A percentile compares a stretch with the other conserved stretches of the same genome.
Evolutionary conservation across 192 early-diverging fungal species (phyloP).

Genomic region (Podila minutissima): DNA sequence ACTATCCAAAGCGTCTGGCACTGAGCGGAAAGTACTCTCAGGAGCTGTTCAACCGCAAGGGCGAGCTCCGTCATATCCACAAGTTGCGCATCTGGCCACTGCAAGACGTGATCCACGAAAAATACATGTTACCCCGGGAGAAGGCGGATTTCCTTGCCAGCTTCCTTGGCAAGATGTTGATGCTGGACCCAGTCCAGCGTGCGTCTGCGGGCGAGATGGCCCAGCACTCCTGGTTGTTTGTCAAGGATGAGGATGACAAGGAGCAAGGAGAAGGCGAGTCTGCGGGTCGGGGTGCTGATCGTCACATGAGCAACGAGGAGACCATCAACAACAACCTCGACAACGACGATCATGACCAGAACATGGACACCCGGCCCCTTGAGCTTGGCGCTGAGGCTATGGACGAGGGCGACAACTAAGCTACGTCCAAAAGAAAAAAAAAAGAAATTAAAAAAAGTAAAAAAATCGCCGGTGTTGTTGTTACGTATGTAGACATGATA

Average conservation of each 20-base stretch:
- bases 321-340: background rate
- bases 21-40: conserved; percentile 84
- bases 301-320: background rate
- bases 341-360: background rate
- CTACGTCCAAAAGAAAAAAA: background rate
- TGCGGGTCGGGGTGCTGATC: background rate
- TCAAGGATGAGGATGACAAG: background rate
- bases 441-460: background rate
- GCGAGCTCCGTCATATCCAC: conserved; percentile 89
- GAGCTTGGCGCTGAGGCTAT: background rate
- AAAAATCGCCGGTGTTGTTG: background rate
- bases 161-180: conserved; percentile 89
- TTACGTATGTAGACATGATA: no score
- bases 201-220: conserved; percentile 66
- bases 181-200: conserved; percentile 65
- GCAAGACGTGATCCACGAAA: conserved; percentile 86
- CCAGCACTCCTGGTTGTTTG: conserved; percentile 65
- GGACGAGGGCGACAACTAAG: background rate
- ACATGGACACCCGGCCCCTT: background rate
- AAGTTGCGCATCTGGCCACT: conserved; percentile 86
- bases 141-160: conserved; percentile 80
- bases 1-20: conserved; percentile 81
- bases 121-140: conserved; percentile 78
- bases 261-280: background rate
- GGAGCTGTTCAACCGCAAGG: conserved; percentile 90